A percentile compares a stretch with the other conserved stretches of the same genome.
phyloP scores from a whole-genome alignment of 352 stramenopile genomes.

The Globisporangium orthogonon region DNA sequence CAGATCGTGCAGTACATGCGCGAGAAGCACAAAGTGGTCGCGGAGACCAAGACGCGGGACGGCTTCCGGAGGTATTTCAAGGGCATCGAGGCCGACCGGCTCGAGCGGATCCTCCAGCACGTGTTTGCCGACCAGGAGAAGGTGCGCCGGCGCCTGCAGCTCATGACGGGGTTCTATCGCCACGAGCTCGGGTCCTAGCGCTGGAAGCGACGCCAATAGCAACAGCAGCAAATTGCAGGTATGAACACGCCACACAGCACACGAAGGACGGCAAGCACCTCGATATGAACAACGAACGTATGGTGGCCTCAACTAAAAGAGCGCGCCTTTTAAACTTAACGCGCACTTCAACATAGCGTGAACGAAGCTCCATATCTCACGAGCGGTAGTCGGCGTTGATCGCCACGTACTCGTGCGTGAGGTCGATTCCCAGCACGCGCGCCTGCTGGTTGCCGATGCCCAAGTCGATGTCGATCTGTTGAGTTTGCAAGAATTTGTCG shows the following conservation, averaged over 20 bases:
- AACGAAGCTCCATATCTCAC: slow-evolving; percentile 35
- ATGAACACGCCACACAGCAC: neutral
- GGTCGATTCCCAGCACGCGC: slow-evolving; percentile 94
- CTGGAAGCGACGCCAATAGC: neutral
- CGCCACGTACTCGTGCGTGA: slow-evolving; percentile 97
- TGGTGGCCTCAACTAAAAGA: too few species aligned
- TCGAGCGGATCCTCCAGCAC: slow-evolving; percentile 39
- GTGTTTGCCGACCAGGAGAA: slow-evolving; percentile 51
- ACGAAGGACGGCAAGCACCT: neutral
- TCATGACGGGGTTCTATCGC: slow-evolving; percentile 58
- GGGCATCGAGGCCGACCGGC: slow-evolving; percentile 41
- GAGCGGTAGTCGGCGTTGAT: slow-evolving; percentile 99
- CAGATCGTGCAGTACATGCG: slow-evolving; percentile 45
- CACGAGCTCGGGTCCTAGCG: slow-evolving; percentile 14
- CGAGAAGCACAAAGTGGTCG: slow-evolving; percentile 30
- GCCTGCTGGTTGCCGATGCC: slow-evolving; percentile 75
- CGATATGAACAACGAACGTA: neutral
- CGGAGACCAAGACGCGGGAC: slow-evolving; percentile 65
- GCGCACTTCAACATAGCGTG: neutral
- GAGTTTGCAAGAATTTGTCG: neutral
- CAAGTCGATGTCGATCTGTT: slow-evolving; percentile 91
- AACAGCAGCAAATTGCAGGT: neutral
- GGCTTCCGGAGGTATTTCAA: slow-evolving; percentile 63
- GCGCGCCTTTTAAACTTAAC: too few species aligned
- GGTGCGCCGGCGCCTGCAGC: slow-evolving; percentile 49